phyloP scores from a whole-genome alignment of 345 rosid genomes.

The Syzygium jambos region DNA sequence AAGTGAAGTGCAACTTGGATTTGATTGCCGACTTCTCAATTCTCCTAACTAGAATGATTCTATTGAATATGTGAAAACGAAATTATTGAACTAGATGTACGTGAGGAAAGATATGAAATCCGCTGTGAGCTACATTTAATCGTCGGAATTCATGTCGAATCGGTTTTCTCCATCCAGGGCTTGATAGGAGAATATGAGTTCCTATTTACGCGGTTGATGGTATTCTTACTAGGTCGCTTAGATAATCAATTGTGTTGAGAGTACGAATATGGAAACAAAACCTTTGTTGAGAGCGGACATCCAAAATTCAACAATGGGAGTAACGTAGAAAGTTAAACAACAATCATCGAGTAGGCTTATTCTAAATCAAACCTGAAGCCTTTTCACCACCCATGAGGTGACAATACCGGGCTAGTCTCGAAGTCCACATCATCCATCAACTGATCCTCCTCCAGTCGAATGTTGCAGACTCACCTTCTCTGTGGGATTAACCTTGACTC shows the following conservation, averaged over 20 bases:
- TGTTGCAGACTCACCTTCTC: not conserved
- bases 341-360: not conserved
- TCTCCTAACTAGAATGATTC: not conserved
- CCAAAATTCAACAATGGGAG: not conserved
- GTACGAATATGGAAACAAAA: not conserved
- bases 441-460: not conserved
- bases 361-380: not conserved
- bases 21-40: not conserved
- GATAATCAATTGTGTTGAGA: not conserved
- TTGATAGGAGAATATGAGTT: not conserved
- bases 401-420: slow-evolving; percentile 5
- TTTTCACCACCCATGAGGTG: slow-evolving; percentile 11
- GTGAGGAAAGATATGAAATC: not conserved
- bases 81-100: not conserved
- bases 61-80: not conserved
- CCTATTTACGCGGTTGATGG: not conserved
- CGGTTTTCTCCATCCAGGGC: not conserved
- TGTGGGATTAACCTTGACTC: slow-evolving; percentile 19
- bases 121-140: not conserved
- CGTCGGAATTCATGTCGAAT: not conserved
- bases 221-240: not conserved
- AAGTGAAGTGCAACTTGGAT: not conserved
- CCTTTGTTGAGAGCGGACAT: not conserved
- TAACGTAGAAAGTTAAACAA: not conserved
- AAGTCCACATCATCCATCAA: not conserved